A percentile compares a stretch with the other conserved stretches of the same genome.
phyloP scores from a whole-genome alignment of 176 grass and related monocot species.

The Bothriochloa decipiens region DNA sequence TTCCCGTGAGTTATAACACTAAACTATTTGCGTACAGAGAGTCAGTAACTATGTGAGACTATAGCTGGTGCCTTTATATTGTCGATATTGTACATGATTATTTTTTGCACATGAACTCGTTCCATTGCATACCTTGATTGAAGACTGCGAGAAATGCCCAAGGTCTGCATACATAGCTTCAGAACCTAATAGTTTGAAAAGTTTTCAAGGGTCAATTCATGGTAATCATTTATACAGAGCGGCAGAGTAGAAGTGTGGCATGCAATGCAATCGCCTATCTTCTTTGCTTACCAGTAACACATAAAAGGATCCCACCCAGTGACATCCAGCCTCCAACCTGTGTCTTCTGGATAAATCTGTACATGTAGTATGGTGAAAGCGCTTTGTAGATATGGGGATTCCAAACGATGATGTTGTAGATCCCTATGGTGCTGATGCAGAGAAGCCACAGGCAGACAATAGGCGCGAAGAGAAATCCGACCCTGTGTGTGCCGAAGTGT shows the following conservation, averaged over 20 bases:
- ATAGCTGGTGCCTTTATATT: neutral
- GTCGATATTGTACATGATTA: neutral
- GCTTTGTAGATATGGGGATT: constrained; percentile 81
- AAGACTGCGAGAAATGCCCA: constrained; percentile 92
- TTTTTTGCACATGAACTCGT: neutral
- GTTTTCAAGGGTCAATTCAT: constrained; percentile 33
- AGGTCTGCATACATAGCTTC: constrained; percentile 98
- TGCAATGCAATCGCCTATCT: neutral
- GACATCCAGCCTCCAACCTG: constrained; percentile 81
- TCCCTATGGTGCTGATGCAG: constrained; percentile 76
- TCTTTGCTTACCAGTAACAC: constrained; percentile 74
- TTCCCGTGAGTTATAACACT: neutral
- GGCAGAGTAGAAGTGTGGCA: neutral
- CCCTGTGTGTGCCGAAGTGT: constrained; percentile 79
- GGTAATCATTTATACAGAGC: neutral
- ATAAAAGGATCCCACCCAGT: constrained; percentile 89
- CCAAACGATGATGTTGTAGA: constrained; percentile 90
- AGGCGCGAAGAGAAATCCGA: constrained; percentile 89
- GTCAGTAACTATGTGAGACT: neutral
- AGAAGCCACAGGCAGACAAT: constrained; percentile 78
- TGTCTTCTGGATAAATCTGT: constrained; percentile 87
- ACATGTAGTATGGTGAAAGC: constrained; percentile 78
- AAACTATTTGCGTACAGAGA: neutral
- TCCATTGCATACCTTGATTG: constrained; percentile 70
- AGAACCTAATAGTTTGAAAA: constrained; percentile 62